Percentiles rank a stretch among this genome's conserved stretches.
phyloP scores from a whole-genome alignment of 2,329 filamentous ascomycete species.

The Amylocarpus encephaloides region DNA sequence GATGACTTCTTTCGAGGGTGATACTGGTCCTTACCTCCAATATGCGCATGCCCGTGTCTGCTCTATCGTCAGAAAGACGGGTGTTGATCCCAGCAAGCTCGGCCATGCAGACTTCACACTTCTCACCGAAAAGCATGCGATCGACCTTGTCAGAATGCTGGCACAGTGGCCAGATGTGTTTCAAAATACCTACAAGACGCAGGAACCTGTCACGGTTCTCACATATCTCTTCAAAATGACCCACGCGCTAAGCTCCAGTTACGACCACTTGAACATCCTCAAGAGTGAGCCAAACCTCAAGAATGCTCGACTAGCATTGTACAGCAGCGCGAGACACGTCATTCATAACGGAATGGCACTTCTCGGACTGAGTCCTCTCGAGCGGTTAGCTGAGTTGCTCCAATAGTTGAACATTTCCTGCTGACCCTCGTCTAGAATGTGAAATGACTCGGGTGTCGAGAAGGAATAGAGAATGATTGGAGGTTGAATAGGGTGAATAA shows the following conservation, averaged over 20 bases:
- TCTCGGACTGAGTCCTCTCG: no score
- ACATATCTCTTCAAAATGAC: slow-evolving; percentile 81
- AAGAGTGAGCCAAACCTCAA: slow-evolving; percentile 68
- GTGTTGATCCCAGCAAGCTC: slow-evolving; percentile 51
- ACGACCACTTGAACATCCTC: slow-evolving; percentile 74
- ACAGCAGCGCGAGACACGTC: slow-evolving; percentile 67
- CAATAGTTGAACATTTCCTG: no score
- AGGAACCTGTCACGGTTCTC: slow-evolving; percentile 64
- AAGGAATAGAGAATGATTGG: no score
- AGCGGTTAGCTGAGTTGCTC: no score
- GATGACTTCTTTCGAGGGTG: slow-evolving; percentile 80
- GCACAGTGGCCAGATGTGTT: slow-evolving; percentile 81
- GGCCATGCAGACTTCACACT: slow-evolving; percentile 58
- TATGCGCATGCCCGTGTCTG: slow-evolving; percentile 71
- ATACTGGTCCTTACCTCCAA: slow-evolving; percentile 80
- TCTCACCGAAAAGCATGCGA: slow-evolving; percentile 64
- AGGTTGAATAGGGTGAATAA: no score
- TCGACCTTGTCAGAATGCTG: slow-evolving; percentile 68
- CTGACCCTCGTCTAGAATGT: no score
- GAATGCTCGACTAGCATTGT: slow-evolving; percentile 68
- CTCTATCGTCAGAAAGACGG: slow-evolving; percentile 54
- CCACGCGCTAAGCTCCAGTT: slow-evolving; percentile 71
- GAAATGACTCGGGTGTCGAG: no score
- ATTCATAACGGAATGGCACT: slow-evolving; percentile 78
- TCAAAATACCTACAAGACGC: slow-evolving; percentile 74